phyloP scores from a whole-genome alignment of 2,329 filamentous ascomycete genomes.

The Trichoderma sp. region DNA sequence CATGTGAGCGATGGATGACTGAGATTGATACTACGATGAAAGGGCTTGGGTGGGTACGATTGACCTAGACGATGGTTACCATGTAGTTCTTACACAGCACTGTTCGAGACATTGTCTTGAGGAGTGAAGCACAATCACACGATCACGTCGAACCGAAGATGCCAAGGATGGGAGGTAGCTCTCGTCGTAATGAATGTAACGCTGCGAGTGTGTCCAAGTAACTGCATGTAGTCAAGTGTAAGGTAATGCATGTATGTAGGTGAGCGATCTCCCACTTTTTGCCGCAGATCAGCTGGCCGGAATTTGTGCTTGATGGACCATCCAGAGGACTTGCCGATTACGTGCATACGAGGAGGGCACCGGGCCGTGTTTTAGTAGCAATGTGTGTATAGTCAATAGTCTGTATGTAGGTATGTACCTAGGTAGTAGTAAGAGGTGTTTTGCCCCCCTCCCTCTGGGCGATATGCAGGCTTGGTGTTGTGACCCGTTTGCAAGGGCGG shows the following conservation, averaged over 20 bases:
- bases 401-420: too few species aligned
- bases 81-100: not conserved
- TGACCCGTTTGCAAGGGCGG: constrained; percentile 20
- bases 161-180: not conserved
- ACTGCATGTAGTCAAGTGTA: not conserved
- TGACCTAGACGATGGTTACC: not conserved
- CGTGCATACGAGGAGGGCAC: constrained; percentile 4
- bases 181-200: constrained; percentile 11
- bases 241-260: not conserved
- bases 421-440: not conserved
- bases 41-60: not conserved
- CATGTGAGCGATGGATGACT: not conserved
- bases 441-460: not conserved
- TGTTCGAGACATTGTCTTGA: not conserved
- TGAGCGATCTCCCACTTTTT: constrained; percentile 15
- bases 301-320: not conserved
- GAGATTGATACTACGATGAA: not conserved
- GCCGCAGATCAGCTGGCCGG: constrained; percentile 19
- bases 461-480: constrained; percentile 25
- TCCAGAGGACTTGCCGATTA: not conserved
- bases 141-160: not conserved
- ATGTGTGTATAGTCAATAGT: not conserved
- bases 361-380: not conserved
- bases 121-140: not conserved
- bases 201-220: constrained; percentile 6